Evolutionary conservation across 441 rosid species (phyloP).

Genomic region (Melastoma candidum): DNA sequence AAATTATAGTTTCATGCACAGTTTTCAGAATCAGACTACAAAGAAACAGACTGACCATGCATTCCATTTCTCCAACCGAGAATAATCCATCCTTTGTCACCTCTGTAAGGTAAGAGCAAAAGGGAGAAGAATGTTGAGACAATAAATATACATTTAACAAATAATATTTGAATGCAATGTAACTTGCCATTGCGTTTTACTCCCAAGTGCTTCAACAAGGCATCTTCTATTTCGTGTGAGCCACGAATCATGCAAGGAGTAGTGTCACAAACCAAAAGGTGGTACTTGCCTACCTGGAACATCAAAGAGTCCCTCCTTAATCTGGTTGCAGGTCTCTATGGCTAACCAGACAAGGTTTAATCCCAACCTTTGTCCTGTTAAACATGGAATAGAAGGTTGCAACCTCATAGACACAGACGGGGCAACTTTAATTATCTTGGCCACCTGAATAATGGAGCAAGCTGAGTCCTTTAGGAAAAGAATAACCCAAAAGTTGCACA

Average conservation of each 20-base stretch:
- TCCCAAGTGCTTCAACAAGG: conserved; percentile 85
- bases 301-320: conserved; percentile 13
- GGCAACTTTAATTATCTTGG: conserved; percentile 82
- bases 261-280: conserved; percentile 94
- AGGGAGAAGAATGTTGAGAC: conserved; percentile 1
- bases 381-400: conserved; percentile 99
- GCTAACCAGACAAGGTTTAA: background rate
- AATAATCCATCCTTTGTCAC: conserved; percentile 98
- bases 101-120: conserved; percentile 29
- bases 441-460: conserved; percentile 43
- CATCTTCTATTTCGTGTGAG: conserved; percentile 81
- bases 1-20: too few species aligned
- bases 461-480: too few species aligned
- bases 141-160: background rate
- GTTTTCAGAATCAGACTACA: background rate
- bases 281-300: conserved; percentile 92
- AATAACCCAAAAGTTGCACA: too few species aligned
- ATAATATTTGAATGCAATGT: background rate
- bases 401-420: conserved; percentile 93
- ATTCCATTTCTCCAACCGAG: conserved; percentile 99
- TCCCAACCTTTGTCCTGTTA: conserved; percentile 75
- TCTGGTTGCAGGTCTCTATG: conserved; percentile 6
- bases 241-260: conserved; percentile 99
- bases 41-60: conserved; percentile 59
- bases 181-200: conserved; percentile 87